Percentiles rank a stretch among this genome's conserved stretches.
Conservation (phyloP, 169 alveolate species). For the Eimeria nieschulzi region DNA sequence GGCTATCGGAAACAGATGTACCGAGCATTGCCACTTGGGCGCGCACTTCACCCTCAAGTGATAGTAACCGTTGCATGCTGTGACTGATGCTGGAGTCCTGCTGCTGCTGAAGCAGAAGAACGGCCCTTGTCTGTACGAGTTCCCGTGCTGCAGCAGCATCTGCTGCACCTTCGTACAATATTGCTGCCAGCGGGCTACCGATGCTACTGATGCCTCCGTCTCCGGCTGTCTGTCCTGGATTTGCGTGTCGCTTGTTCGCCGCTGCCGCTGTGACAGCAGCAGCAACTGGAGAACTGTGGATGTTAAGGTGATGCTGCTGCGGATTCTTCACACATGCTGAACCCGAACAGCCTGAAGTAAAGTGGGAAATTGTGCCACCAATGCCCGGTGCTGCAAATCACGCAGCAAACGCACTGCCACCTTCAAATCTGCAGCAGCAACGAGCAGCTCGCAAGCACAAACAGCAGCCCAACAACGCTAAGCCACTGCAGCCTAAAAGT, state of each 20-base stretch:
- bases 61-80: conserved; percentile 12
- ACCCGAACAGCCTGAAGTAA: background rate
- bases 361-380: conserved; percentile 2
- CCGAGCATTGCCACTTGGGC: conserved; percentile 45
- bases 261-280: no score
- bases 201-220: background rate
- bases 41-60: conserved; percentile 36
- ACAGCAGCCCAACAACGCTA: no score
- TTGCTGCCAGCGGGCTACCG: background rate
- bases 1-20: background rate
- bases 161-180: conserved; percentile 53
- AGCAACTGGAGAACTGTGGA: no score
- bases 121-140: conserved; percentile 51
- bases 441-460: no score
- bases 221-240: no score
- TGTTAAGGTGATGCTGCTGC: background rate
- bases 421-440: no score
- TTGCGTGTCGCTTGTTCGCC: no score
- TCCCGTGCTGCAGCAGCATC: conserved; percentile 52
- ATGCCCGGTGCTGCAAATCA: conserved; percentile 52
- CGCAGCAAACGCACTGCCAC: background rate
- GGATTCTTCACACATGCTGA: background rate
- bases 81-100: conserved; percentile 3
- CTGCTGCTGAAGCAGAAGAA: conserved; percentile 24
- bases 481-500: no score